Evolutionary conservation across 108 stramenopile genomes (phyloP), one percentile per base, ranked within the genome.

Genomic region (Thalassiosira profunda): DNA sequence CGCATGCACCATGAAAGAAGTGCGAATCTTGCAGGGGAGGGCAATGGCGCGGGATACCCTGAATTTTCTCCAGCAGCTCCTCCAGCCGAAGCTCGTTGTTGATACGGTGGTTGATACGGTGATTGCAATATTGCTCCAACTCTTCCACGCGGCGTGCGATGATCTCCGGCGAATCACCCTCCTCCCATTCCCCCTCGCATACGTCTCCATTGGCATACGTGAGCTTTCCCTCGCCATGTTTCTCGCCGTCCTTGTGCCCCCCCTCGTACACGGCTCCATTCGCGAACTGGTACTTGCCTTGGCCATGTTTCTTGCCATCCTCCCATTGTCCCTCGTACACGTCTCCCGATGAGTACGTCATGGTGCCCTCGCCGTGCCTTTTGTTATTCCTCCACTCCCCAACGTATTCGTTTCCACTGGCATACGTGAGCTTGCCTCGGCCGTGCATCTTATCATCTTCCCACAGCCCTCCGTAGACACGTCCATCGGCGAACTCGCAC

Each of bases 351-450:
- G 68, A 42, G 25, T 42, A 73, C 25, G 36, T 69, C 38, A 53
- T 33, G 17, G 48, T 82, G 20, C 81, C 81, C 33, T 63, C 23
- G 10, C 81, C 81, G 33, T 79, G 34, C 24, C 67, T 56, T 62
- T 79, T 78, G 45, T 72, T 65, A 40, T 58, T 33, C 51, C 34
- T 34, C 72, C 72, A 82, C 29, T 69, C 36, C 17, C 79, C 79
- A 1, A 46, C 66, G 42, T 78, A 78, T 30, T 52, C 63, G 40
- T 67, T 65, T 4, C 71, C 76, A 15, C 56, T 57, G 37, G 71
- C 51, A 21, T 72, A 72, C 26, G 30, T 35, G 18, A 69, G 36
- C 7, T 24, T 63, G 1, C 76, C 76, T 9, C 47, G 30, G 57
- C 81, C 81, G 14, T 72, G 41, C 14, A 53, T 21, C 18, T 45